Conservation (phyloP, 2,329 filamentous ascomycete genomes). For the Clarireedia monteithiana region DNA sequence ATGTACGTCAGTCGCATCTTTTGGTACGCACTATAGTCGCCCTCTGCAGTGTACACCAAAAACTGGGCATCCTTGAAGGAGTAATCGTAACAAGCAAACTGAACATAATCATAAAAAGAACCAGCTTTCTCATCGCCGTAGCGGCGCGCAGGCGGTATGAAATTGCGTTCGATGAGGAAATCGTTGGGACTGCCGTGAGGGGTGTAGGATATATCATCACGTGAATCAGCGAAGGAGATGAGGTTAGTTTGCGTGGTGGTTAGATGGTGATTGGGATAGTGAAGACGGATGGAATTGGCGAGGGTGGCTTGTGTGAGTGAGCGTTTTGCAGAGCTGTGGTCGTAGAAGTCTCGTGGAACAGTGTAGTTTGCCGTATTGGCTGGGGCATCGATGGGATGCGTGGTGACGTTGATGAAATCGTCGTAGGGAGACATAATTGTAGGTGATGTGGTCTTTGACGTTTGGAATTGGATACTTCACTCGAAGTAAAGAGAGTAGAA, state of each 20-base stretch:
- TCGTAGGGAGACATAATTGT: not conserved
- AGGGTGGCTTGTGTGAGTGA: conserved; percentile 19
- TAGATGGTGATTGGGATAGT: conserved; percentile 21
- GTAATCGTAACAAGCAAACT: conserved; percentile 17
- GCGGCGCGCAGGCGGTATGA: too few species aligned
- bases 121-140: too few species aligned
- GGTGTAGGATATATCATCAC: too few species aligned
- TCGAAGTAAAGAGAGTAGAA: not conserved
- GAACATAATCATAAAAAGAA: too few species aligned
- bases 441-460: not conserved
- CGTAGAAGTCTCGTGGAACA: not conserved
- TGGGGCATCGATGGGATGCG: not conserved
- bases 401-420: not conserved
- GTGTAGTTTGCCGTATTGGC: not conserved
- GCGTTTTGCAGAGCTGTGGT: not conserved
- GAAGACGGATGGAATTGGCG: conserved; percentile 13
- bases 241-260: conserved; percentile 9
- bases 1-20: conserved; percentile 16
- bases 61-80: conserved; percentile 16
- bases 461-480: not conserved
- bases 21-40: conserved; percentile 11
- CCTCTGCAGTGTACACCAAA: conserved; percentile 20
- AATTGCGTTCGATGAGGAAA: too few species aligned
- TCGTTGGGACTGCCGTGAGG: too few species aligned
- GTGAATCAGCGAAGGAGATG: too few species aligned